Conservation (phyloP, 2,329 filamentous ascomycete species). For the Thelonectria blattea region DNA sequence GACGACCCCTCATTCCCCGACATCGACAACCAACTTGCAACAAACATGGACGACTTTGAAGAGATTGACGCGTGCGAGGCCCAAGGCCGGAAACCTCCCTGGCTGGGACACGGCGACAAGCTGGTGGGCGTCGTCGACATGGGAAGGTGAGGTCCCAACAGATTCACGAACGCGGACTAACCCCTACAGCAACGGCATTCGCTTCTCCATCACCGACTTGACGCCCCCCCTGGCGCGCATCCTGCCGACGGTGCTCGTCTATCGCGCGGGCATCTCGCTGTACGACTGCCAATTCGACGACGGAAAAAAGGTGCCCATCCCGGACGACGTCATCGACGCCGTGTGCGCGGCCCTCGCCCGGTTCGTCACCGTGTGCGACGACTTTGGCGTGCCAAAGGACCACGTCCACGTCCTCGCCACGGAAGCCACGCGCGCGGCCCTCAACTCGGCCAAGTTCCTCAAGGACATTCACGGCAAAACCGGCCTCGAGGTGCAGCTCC, state of each 20-base stretch:
- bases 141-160: slow-evolving; percentile 40
- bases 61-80: slow-evolving; percentile 8
- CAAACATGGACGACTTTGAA: slow-evolving; percentile 25
- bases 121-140: slow-evolving; percentile 46
- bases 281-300: slow-evolving; percentile 43
- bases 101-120: slow-evolving; percentile 40
- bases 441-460: slow-evolving; percentile 40
- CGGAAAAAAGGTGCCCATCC: slow-evolving; percentile 42
- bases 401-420: slow-evolving; percentile 42
- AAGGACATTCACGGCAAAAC: slow-evolving; percentile 57
- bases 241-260: slow-evolving; percentile 55
- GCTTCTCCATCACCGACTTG: slow-evolving; percentile 65
- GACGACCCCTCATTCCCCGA: neutral
- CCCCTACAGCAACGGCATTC: slow-evolving; percentile 69
- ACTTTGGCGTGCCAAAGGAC: slow-evolving; percentile 35
- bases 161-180: neutral
- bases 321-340: slow-evolving; percentile 35
- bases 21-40: neutral
- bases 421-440: slow-evolving; percentile 41
- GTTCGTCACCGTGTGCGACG: slow-evolving; percentile 39
- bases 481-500: slow-evolving; percentile 64
- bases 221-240: slow-evolving; percentile 61
- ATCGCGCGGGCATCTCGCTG: slow-evolving; percentile 41
- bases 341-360: slow-evolving; percentile 38
- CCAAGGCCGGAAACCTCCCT: slow-evolving; percentile 34